A percentile compares a stretch with the other conserved stretches of the same genome.
Conservation (phyloP, 2,329 filamentous ascomycete species). For the Aspergillus sp. region DNA sequence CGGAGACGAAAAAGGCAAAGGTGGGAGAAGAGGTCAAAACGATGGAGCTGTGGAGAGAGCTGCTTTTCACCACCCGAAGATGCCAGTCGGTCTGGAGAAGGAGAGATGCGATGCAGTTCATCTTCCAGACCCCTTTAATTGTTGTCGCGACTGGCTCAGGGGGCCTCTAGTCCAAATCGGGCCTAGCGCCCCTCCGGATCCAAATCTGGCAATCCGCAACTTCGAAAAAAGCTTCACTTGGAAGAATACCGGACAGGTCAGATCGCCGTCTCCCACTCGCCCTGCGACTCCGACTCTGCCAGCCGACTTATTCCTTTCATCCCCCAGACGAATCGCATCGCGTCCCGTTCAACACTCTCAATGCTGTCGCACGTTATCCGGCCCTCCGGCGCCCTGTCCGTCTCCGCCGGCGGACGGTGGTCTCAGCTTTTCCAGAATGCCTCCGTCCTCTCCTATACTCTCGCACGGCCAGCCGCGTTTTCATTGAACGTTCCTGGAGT, state of each 20-base stretch:
- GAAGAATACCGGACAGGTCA: too few relatives aligned
- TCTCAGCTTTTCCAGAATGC: constrained; percentile 42
- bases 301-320: neutral
- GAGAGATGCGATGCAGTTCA: constrained; percentile 12
- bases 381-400: constrained; percentile 14
- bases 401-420: constrained; percentile 19
- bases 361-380: constrained; percentile 24
- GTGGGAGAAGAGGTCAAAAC: constrained; percentile 19
- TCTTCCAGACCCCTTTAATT: constrained; percentile 22
- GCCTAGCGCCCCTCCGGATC: constrained; percentile 30
- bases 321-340: neutral
- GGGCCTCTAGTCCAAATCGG: constrained; percentile 30
- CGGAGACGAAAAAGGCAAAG: constrained; percentile 15
- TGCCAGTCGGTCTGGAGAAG: constrained; percentile 13
- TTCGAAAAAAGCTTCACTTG: constrained; percentile 21
- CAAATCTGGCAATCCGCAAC: constrained; percentile 18
- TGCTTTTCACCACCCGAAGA: constrained; percentile 9
- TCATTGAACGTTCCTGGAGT: constrained; percentile 63
- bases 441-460: constrained; percentile 53
- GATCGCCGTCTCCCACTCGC: neutral
- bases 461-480: constrained; percentile 60
- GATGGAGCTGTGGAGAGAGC: neutral
- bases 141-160: constrained; percentile 37
- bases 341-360: constrained; percentile 1
- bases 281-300: neutral